Percentiles rank a stretch among this genome's conserved stretches.
Conservation (phyloP, 805 yeast genomes). For the Candida michaelii region DNA sequence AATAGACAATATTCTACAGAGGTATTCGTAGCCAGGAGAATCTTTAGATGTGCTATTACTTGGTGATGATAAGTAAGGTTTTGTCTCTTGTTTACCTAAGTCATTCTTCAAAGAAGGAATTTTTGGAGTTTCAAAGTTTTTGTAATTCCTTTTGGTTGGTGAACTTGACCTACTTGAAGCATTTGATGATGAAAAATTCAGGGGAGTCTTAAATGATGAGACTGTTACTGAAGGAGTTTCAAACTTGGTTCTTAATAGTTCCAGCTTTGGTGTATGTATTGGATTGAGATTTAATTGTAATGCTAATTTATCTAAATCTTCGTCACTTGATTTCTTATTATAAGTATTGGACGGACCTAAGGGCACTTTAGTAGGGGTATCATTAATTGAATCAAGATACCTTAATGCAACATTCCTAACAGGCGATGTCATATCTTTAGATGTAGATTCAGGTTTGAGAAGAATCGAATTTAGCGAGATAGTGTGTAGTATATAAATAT, state of each 20-base stretch:
- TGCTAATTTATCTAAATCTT: conserved; percentile 41
- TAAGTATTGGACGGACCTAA: conserved; percentile 29
- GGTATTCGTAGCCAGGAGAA: conserved; percentile 62
- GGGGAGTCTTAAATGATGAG: conserved; percentile 38
- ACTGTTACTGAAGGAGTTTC: conserved; percentile 45
- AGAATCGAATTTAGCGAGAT: conserved; percentile 1
- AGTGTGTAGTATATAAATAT: conserved; percentile 1
- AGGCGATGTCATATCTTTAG: conserved; percentile 21
- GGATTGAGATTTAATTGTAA: conserved; percentile 33
- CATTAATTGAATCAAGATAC: conserved; percentile 35
- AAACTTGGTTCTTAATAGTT: conserved; percentile 30
- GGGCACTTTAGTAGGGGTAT: conserved; percentile 28
- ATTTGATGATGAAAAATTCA: conserved; percentile 16
- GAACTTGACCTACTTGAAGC: conserved; percentile 21
- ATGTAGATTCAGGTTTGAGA: too few relatives aligned
- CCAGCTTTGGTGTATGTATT: conserved; percentile 23
- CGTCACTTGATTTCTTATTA: conserved; percentile 23
- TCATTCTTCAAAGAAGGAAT: conserved; percentile 14
- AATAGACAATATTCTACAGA: conserved; percentile 80
- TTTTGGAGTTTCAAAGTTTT: conserved; percentile 13
- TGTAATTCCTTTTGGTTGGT: conserved; percentile 17
- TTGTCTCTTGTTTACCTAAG: conserved; percentile 2
- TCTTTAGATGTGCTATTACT: conserved; percentile 27
- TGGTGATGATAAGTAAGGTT: conserved; percentile 29
- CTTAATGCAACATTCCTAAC: conserved; percentile 31